Conservation (phyloP, 1,284 basidiomycete genomes). For the Pyrrhoderma noxium region DNA sequence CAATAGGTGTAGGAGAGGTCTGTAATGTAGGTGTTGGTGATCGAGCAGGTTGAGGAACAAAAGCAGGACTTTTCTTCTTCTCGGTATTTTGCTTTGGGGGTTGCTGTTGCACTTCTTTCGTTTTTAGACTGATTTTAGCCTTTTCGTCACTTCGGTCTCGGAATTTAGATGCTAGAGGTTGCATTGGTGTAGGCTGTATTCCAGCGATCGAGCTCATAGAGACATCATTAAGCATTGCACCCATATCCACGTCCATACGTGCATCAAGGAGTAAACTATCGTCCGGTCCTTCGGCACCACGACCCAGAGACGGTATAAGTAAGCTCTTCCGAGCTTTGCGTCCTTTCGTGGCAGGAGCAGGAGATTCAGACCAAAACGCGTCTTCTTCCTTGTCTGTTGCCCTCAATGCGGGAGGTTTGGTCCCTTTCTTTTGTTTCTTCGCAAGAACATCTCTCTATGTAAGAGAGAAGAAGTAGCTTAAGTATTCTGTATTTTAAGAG, state of each 20-base stretch:
- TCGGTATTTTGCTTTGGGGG: no score
- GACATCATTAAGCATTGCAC: constrained; percentile 15
- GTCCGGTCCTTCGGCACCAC: constrained; percentile 10
- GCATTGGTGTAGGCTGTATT: constrained; percentile 13
- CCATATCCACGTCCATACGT: constrained; percentile 13
- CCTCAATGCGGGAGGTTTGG: not conserved
- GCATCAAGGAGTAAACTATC: constrained; percentile 16
- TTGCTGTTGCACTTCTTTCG: no score
- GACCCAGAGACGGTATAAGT: constrained; percentile 8
- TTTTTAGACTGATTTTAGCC: not conserved
- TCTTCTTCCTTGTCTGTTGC: constrained; percentile 14
- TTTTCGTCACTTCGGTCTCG: not conserved
- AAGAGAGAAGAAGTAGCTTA: not conserved
- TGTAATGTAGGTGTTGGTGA: not conserved
- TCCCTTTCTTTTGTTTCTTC: constrained; percentile 20
- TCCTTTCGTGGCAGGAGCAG: constrained; percentile 3
- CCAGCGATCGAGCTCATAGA: constrained; percentile 14
- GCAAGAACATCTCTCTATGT: constrained; percentile 39
- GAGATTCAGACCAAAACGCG: constrained; percentile 15
- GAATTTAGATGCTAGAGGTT: not conserved
- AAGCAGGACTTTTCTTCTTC: not conserved
- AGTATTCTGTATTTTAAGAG: constrained; percentile 1
- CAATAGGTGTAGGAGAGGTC: constrained; percentile 1
- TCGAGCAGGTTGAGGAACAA: constrained; percentile 2
- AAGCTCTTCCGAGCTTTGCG: constrained; percentile 12